A percentile compares a stretch with the other conserved stretches of the same genome.
phyloP scores from a whole-genome alignment of 345 rosid species.

The Eucalyptus virginea region DNA sequence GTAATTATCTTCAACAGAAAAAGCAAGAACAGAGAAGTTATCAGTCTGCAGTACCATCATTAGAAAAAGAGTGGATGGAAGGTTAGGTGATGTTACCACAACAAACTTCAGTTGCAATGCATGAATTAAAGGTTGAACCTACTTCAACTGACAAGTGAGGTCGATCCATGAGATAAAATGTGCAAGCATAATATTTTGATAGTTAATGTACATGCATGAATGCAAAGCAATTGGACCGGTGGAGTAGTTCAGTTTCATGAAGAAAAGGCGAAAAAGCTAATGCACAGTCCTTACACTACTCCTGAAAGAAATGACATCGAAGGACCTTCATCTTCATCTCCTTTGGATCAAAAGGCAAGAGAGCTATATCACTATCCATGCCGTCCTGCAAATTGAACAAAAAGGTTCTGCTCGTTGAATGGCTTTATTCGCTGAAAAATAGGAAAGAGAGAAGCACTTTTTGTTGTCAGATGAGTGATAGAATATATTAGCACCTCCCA shows the following conservation, averaged over 20 bases:
- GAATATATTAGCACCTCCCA: constrained; percentile 41
- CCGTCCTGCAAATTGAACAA: constrained; percentile 38
- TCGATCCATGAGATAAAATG: neutral
- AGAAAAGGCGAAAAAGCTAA: neutral
- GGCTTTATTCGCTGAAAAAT: neutral
- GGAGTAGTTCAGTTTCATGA: neutral
- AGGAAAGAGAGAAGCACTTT: constrained; percentile 23
- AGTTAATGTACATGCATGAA: neutral
- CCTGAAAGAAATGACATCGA: constrained; percentile 72
- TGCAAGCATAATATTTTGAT: neutral
- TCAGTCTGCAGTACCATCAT: neutral
- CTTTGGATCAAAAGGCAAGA: constrained; percentile 67
- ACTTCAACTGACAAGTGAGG: constrained; percentile 22
- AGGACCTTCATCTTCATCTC: constrained; percentile 88
- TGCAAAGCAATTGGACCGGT: neutral
- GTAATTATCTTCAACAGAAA: constrained; percentile 26
- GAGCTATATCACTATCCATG: constrained; percentile 41
- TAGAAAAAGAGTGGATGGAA: neutral
- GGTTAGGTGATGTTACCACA: constrained; percentile 26
- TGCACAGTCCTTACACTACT: constrained; percentile 28
- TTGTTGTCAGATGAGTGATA: constrained; percentile 66
- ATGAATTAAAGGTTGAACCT: constrained; percentile 34
- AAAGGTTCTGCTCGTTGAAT: neutral
- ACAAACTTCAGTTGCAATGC: constrained; percentile 52
- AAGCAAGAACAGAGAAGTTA: neutral